Conservation (phyloP, 495 filamentous ascomycete species). For the Penicillium soppii region DNA sequence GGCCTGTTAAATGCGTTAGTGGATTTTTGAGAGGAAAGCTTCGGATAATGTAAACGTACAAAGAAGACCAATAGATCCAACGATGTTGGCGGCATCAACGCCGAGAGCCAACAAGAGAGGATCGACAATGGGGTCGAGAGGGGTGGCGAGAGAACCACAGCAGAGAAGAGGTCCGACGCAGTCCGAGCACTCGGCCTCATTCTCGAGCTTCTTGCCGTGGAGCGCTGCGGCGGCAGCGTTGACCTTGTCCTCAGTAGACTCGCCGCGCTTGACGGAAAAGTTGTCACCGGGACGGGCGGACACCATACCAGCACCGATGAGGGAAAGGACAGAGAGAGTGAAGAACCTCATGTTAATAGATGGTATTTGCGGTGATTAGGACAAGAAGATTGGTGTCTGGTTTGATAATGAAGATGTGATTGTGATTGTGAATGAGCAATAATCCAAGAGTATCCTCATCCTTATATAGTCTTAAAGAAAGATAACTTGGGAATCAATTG, state of each 20-base stretch:
- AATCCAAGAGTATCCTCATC: slow-evolving; percentile 6
- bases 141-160: slow-evolving; percentile 34
- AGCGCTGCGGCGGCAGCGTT: slow-evolving; percentile 12
- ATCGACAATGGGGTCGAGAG: slow-evolving; percentile 57
- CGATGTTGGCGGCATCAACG: slow-evolving; percentile 78
- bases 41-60: slow-evolving; percentile 22
- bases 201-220: slow-evolving; percentile 8
- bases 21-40: neutral
- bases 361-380: neutral
- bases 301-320: slow-evolving; percentile 21
- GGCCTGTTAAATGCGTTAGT: slow-evolving; percentile 21
- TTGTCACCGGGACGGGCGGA: slow-evolving; percentile 14
- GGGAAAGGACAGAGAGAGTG: slow-evolving; percentile 25
- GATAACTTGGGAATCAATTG: neutral
- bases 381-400: neutral
- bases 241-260: slow-evolving; percentile 11
- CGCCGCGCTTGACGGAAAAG: slow-evolving; percentile 7
- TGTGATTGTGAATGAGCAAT: slow-evolving; percentile 4
- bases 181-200: slow-evolving; percentile 14
- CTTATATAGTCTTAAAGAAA: slow-evolving; percentile 14
- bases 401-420: neutral
- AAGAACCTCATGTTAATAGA: slow-evolving; percentile 32
- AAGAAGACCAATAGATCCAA: slow-evolving; percentile 44
- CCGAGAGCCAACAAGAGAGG: slow-evolving; percentile 73
- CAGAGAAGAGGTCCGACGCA: slow-evolving; percentile 32